Percentiles rank a stretch among this genome's conserved stretches.
Conservation (phyloP, 1,139 yeast genomes). For the Protomyces lactucae-debilis region DNA sequence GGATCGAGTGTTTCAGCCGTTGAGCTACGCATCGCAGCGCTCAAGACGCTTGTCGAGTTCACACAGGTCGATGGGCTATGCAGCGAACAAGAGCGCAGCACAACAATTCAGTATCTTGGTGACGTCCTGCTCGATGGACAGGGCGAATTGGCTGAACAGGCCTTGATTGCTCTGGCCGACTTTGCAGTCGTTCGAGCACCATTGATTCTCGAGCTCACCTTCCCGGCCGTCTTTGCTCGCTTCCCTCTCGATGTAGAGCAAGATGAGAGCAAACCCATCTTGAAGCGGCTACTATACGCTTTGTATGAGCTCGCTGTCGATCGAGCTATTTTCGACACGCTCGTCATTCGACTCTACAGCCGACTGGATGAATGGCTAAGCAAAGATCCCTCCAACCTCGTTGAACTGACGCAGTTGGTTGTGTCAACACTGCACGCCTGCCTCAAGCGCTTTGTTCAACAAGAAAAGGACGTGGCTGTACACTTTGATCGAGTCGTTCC, state of each 20-base stretch:
- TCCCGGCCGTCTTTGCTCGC: slow-evolving; percentile 55
- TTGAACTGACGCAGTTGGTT: slow-evolving; percentile 28
- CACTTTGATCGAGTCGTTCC: slow-evolving; percentile 35
- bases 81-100: slow-evolving; percentile 51
- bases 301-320: slow-evolving; percentile 39
- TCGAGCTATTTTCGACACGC: slow-evolving; percentile 39
- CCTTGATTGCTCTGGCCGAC: slow-evolving; percentile 52
- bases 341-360: slow-evolving; percentile 39
- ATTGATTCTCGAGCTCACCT: slow-evolving; percentile 53
- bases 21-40: slow-evolving; percentile 60
- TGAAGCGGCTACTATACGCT: slow-evolving; percentile 34
- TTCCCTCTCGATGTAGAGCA: slow-evolving; percentile 45
- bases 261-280: slow-evolving; percentile 32
- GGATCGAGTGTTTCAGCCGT: slow-evolving; percentile 47
- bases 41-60: slow-evolving; percentile 58
- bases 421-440: slow-evolving; percentile 29
- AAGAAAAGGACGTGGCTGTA: slow-evolving; percentile 42
- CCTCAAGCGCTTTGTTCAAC: slow-evolving; percentile 30
- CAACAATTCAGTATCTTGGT: slow-evolving; percentile 62
- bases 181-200: slow-evolving; percentile 46
- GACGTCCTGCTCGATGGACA: slow-evolving; percentile 53
- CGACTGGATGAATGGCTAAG: slow-evolving; percentile 35
- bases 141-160: slow-evolving; percentile 41
- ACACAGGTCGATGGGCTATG: slow-evolving; percentile 49
- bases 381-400: slow-evolving; percentile 25